Base-by-base conservation (phyloP, 1,284 basidiomycete genomes). In the Tilletia walkeri region DNA sequence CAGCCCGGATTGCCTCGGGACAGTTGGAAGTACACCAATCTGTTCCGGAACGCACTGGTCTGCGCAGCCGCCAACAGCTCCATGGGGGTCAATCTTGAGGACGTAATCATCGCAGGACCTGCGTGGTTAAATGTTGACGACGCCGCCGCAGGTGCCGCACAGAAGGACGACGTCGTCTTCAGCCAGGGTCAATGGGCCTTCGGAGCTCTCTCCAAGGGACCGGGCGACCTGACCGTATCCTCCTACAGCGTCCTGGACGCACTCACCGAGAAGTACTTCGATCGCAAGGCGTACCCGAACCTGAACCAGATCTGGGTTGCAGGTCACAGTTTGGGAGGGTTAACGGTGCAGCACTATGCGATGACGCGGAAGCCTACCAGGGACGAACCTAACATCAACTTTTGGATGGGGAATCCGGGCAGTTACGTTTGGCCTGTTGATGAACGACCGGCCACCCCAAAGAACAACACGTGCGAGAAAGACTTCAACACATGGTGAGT, bases 291-390 rank as follows among this genome's bases (percentile, higher is more conserved):
- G 12, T 83, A 77, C 67, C 80, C 81, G 47, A 72, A 72, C 53
- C 12, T 83, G 3, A 72, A 75, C 59, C 73, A 75, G 39, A 72
- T 82, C 34, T 72, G 77, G 49, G 66, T 83, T 24, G 80, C 72
- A 1, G 81, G 81, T 2, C 81, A 83, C 67, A 79, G 77, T 12
- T 69, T 82, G 24, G 81, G 81, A 3, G 79, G 72, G 0, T 71
- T 74, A 6, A 68, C 80, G 54, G 70, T 72, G 3, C 80, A 81
- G 65, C 76, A 78, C 50, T 82, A 83, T 30, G 77, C 81, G 24
- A 76, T 83, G 73, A 66, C 80, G 3, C 70, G 78, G 39, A 76
- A 79, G 65, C 12, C 69, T 5, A 73, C 73, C 54, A 4, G 67
- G 3, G 69, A 77, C 38, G 76, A 79, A 24, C 61, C 59, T 39